A percentile compares a stretch with the other conserved stretches of the same genome.
Evolutionary conservation across 2,329 filamentous ascomycete species (phyloP).

Genomic region (Lithohypha guttulata): DNA sequence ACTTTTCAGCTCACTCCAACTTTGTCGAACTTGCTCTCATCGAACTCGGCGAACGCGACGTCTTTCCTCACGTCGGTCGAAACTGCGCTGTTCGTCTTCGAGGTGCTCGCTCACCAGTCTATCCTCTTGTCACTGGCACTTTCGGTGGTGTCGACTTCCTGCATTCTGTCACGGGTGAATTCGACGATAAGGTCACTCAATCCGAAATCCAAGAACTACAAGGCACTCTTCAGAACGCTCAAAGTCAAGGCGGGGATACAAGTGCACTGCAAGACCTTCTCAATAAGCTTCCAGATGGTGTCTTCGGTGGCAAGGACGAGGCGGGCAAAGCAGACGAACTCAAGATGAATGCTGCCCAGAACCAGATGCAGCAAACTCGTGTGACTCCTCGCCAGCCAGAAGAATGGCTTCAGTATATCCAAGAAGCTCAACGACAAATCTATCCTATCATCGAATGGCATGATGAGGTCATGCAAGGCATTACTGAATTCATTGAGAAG

Average conservation of each 20-base stretch:
- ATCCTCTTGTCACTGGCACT: slow-evolving; percentile 77
- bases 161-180: slow-evolving; percentile 68
- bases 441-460: slow-evolving; percentile 88
- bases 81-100: slow-evolving; percentile 59
- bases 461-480: slow-evolving; percentile 71
- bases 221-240: slow-evolving; percentile 57
- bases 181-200: slow-evolving; percentile 82
- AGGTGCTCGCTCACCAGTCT: slow-evolving; percentile 57
- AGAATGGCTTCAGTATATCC: slow-evolving; percentile 68
- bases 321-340: slow-evolving; percentile 68
- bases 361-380: slow-evolving; percentile 63
- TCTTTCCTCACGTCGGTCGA: slow-evolving; percentile 81
- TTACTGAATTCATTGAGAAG: slow-evolving; percentile 69
- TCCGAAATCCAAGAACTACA: slow-evolving; percentile 84
- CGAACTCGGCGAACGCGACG: slow-evolving; percentile 66
- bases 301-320: slow-evolving; percentile 67
- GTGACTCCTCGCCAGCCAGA: slow-evolving; percentile 73
- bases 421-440: slow-evolving; percentile 63
- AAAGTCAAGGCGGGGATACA: slow-evolving; percentile 49
- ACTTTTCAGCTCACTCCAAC: slow-evolving; percentile 89
- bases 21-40: slow-evolving; percentile 81
- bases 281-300: slow-evolving; percentile 66
- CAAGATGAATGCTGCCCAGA: slow-evolving; percentile 60
- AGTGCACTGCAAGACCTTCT: slow-evolving; percentile 70
- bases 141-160: slow-evolving; percentile 93